Conservation (phyloP, 352 stramenopile species). For the Globisporangium paroecandrum region DNA sequence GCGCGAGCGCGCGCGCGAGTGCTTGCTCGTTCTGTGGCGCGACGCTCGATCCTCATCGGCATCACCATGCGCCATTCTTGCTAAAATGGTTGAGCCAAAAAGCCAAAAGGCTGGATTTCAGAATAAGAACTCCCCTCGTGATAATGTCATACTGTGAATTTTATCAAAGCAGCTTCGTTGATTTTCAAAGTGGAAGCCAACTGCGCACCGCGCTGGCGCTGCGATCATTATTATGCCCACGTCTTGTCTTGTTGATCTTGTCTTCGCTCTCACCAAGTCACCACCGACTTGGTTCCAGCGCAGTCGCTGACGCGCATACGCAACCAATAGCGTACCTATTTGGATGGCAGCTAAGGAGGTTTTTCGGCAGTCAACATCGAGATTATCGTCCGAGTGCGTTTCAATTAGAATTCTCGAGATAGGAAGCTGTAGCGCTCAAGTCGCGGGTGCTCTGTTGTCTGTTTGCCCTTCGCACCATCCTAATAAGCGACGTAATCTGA, state of each 20-base stretch:
- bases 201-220: no score
- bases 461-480: background rate
- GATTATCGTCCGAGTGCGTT: background rate
- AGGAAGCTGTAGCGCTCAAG: background rate
- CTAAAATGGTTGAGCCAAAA: background rate
- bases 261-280: no score
- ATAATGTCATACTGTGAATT: no score
- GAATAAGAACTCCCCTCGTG: background rate
- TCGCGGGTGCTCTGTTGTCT: background rate
- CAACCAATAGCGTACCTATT: background rate
- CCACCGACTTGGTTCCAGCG: no score
- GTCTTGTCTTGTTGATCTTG: background rate
- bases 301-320: background rate
- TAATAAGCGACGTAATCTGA: background rate
- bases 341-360: background rate
- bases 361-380: background rate
- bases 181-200: no score
- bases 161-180: no score
- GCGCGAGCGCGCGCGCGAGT: conserved; percentile 1
- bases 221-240: no score
- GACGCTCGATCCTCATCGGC: background rate
- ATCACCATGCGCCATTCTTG: background rate
- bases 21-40: background rate
- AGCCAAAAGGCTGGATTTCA: background rate
- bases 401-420: background rate